A percentile compares a stretch with the other conserved stretches of the same genome.
phyloP scores from a whole-genome alignment of 2,329 filamentous ascomycete species.

The Diaporthe australafricana region DNA sequence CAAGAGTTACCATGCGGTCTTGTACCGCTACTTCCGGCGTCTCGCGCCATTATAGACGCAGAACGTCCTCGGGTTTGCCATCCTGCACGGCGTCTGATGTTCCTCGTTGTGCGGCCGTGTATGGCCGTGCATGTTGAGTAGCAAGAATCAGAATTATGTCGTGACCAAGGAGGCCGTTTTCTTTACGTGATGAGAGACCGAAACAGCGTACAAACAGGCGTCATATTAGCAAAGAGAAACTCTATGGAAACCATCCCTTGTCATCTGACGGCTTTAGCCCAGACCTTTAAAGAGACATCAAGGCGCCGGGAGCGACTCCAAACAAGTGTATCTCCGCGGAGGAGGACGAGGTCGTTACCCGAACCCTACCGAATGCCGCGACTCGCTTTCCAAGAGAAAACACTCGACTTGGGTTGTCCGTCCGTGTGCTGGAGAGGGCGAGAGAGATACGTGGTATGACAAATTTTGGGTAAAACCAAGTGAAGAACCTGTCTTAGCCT shows the following conservation, averaged over 20 bases:
- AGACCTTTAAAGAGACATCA: constrained; percentile 18
- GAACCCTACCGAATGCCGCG: constrained; percentile 17
- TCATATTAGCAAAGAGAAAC: constrained; percentile 46
- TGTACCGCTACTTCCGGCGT: not conserved
- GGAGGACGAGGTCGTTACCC: not conserved
- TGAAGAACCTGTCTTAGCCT: not conserved
- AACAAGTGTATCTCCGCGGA: constrained; percentile 32
- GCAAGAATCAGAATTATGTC: constrained; percentile 8
- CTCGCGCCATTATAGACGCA: not conserved
- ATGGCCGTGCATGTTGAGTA: not conserved
- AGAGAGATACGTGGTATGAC: not conserved
- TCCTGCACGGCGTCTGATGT: not conserved
- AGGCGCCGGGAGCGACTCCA: constrained; percentile 11
- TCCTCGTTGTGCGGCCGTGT: not conserved
- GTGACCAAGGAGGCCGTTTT: constrained; percentile 19
- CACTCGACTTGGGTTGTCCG: not conserved
- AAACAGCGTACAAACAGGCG: constrained; percentile 36
- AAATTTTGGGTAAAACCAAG: not conserved
- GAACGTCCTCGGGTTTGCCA: not conserved
- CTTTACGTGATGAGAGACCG: constrained; percentile 28
- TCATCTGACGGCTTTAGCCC: constrained; percentile 7
- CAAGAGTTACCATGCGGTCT: not conserved
- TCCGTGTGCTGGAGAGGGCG: not conserved
- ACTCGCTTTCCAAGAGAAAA: not conserved
- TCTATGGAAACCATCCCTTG: constrained; percentile 24